Evolutionary conservation across 164 flowering plant genomes (phyloP), one percentile per base, ranked within the genome.

Genomic region (Chimonanthus salicifolius): DNA sequence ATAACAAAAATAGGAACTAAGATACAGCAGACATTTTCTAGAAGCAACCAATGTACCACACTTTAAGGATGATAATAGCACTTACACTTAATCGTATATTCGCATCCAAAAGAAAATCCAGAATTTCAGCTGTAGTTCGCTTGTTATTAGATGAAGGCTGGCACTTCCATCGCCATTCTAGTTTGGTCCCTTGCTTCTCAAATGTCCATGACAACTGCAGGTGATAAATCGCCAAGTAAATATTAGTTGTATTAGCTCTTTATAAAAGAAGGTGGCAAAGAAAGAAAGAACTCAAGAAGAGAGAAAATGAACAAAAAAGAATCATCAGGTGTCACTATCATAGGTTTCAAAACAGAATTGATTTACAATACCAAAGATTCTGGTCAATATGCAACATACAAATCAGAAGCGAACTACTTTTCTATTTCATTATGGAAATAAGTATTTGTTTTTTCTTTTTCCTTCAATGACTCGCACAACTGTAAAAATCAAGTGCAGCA

Each of bases 91-190:
- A 83, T 68, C 87, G 83, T 70, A 88, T 89, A 74, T 94, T 92
- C 51, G 92, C 90, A 80, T 89, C 97, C 96, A 95, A 85, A 33
- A 95, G 90, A 76, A 92, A 95, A 80, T 91, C 96, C 86, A 95
- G 74, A 71, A 91, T 83, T 49, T 69, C 88, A 18, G 85, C 74
- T 0, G 90, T 91, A 60, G 84, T 85, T 76, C 80, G 82, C 84
- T 84, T 89, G 74, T 80, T 75, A 77, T 91, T 77, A 44, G 84
- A 74, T 3, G 98, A 83, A 3, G 87, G 90, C 67, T 81, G 80
- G 79, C 92, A 92, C 80, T 90, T 92, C 99, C 99, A 94, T 69
- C 98, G 83, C 98, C 98, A 92, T 78, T 94, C 95, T 69, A 94
- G 82, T 78, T 85, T 90, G 0, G 80, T 87, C 74, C 98, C 99